These are phyloP conservation scores for Arthonia radiata DNA, from an alignment of 495 filamentous ascomycete genomes.

Conservation along the genomic window DNA sequence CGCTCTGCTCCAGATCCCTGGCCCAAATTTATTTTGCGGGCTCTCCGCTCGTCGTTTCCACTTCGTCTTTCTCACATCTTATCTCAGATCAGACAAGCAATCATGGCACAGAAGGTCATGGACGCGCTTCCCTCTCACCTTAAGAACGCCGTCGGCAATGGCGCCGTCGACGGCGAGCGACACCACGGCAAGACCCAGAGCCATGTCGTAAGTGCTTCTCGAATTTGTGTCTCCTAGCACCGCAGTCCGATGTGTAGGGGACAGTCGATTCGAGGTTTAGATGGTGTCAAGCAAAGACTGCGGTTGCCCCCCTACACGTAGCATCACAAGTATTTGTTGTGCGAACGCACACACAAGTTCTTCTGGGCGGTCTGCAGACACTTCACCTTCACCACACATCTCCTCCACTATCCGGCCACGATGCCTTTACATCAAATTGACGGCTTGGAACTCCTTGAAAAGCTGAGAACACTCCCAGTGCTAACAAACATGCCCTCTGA, in stretches of 20 bases:
- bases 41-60: neutral
- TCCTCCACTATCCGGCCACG: too few relatives aligned
- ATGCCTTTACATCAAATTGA: too few relatives aligned
- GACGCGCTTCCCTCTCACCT: conserved; percentile 60
- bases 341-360: too few relatives aligned
- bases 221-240: conserved; percentile 3
- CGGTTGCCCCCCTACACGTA: too few relatives aligned
- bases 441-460: neutral
- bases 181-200: conserved; percentile 91
- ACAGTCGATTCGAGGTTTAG: too few relatives aligned
- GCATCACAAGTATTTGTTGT: too few relatives aligned
- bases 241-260: too few relatives aligned
- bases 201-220: conserved; percentile 64
- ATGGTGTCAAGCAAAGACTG: too few relatives aligned
- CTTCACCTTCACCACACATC: too few relatives aligned
- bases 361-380: too few relatives aligned
- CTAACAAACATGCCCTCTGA: conserved; percentile 6
- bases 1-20: neutral
- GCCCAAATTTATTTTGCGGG: neutral
- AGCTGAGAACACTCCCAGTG: conserved; percentile 1
- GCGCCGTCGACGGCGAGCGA: conserved; percentile 34
- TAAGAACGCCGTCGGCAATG: conserved; percentile 28
- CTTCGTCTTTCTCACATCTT: neutral
- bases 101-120: conserved; percentile 45
- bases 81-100: conserved; percentile 8